These are phyloP conservation scores for Colletotrichum echinochloae DNA, from an alignment of 2,329 filamentous ascomycete genomes.

Conservation along the genomic window DNA sequence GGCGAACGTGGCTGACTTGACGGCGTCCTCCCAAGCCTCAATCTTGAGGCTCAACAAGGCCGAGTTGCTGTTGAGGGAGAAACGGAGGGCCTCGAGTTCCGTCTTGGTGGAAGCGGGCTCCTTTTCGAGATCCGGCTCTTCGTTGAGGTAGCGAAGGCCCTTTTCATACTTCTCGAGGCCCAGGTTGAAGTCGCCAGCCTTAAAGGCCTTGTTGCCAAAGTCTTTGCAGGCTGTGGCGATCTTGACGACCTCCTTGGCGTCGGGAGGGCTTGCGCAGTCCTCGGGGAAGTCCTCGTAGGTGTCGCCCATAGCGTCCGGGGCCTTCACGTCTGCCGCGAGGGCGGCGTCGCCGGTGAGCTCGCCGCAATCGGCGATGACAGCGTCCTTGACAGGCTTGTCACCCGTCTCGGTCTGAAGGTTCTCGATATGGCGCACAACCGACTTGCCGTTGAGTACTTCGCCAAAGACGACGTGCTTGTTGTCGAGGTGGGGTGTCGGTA, in stretches of 20 bases:
- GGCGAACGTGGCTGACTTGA: conserved; percentile 78
- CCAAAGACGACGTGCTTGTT: conserved; percentile 98
- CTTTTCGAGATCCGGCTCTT: conserved; percentile 80
- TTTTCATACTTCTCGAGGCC: conserved; percentile 96
- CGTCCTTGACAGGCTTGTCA: conserved; percentile 83
- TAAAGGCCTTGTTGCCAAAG: conserved; percentile 93
- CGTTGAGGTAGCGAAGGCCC: conserved; percentile 87
- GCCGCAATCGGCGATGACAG: conserved; percentile 84
- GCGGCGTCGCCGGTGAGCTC: conserved; percentile 81
- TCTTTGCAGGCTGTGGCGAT: conserved; percentile 90
- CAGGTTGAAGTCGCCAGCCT: conserved; percentile 75
- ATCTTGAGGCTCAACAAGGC: conserved; percentile 89
- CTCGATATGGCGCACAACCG: conserved; percentile 89
- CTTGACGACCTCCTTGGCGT: conserved; percentile 76
- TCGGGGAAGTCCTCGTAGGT: conserved; percentile 96
- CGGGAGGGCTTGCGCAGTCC: conserved; percentile 75
- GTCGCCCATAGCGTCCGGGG: conserved; percentile 85
- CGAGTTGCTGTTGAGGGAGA: conserved; percentile 89
- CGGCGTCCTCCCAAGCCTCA: conserved; percentile 75
- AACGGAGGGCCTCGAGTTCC: conserved; percentile 77
- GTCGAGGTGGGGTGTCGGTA: conserved; percentile 93
- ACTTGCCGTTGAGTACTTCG: conserved; percentile 93
- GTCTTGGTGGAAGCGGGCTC: conserved; percentile 76
- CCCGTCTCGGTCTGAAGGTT: conserved; percentile 78
- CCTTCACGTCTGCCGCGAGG: conserved; percentile 73